phyloP scores from a whole-genome alignment of 805 yeast species.

The Brettanomyces sp. region DNA sequence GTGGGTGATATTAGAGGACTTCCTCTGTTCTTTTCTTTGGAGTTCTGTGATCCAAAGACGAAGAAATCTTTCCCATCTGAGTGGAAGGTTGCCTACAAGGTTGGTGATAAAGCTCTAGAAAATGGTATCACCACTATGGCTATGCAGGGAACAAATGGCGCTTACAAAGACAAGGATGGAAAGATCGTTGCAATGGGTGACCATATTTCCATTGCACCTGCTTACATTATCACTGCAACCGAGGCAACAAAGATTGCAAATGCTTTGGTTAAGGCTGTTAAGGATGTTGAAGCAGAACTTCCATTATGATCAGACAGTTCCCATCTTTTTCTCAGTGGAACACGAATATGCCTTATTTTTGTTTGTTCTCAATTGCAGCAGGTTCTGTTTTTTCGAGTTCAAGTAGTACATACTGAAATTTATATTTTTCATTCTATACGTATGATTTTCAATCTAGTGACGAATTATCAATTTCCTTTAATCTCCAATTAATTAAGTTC shows the following conservation, averaged over 20 bases:
- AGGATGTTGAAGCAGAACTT: conserved; percentile 11
- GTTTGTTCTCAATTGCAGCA: background rate
- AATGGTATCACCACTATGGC: conserved; percentile 36
- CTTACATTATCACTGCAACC: conserved; percentile 30
- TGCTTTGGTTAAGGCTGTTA: conserved; percentile 15
- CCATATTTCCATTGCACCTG: conserved; percentile 35
- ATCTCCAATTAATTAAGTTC: no score
- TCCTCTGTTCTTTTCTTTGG: conserved; percentile 48
- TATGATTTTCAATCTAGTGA: no score
- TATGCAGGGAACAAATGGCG: conserved; percentile 32
- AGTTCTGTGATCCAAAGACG: conserved; percentile 35
- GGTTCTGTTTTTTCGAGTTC: background rate
- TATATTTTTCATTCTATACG: no score
- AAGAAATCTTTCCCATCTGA: conserved; percentile 35
- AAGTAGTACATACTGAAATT: no score
- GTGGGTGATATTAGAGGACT: conserved; percentile 47
- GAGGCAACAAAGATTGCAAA: conserved; percentile 30
- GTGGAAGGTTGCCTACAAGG: conserved; percentile 19
- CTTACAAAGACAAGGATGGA: conserved; percentile 27
- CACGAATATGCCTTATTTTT: background rate
- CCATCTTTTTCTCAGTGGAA: no score
- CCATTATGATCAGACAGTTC: background rate
- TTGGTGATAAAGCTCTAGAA: conserved; percentile 26
- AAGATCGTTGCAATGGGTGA: conserved; percentile 10
- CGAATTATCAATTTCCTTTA: no score